Conservation (phyloP, 129 eudicot genomes). For the Oenanthe sinensis region DNA sequence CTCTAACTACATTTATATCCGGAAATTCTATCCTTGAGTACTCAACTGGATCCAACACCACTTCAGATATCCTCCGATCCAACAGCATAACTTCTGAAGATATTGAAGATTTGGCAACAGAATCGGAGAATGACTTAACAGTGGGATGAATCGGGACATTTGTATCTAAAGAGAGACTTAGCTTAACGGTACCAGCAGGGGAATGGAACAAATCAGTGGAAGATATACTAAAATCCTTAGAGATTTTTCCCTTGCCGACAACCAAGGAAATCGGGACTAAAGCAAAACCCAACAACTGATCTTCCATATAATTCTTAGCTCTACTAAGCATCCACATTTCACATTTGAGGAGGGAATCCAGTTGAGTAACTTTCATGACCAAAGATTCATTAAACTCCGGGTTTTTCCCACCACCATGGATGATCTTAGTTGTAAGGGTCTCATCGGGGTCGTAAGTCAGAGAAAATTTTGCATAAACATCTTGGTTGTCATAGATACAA, state of each 20-base stretch:
- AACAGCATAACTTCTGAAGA: slow-evolving; percentile 40
- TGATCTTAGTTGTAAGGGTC: slow-evolving; percentile 44
- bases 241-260: slow-evolving; percentile 39
- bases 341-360: slow-evolving; percentile 67
- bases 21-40: slow-evolving; percentile 33
- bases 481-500: slow-evolving; percentile 86
- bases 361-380: slow-evolving; percentile 44
- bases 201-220: slow-evolving; percentile 87
- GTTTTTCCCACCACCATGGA: slow-evolving; percentile 72
- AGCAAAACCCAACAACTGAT: slow-evolving; percentile 80
- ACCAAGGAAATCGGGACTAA: slow-evolving; percentile 57
- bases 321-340: slow-evolving; percentile 93
- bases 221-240: slow-evolving; percentile 60
- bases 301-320: slow-evolving; percentile 61
- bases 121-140: neutral
- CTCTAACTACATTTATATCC: slow-evolving; percentile 36
- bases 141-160: slow-evolving; percentile 12
- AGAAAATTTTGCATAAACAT: slow-evolving; percentile 83
- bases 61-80: slow-evolving; percentile 34
- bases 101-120: slow-evolving; percentile 22
- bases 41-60: slow-evolving; percentile 31
- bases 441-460: slow-evolving; percentile 79
- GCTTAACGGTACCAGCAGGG: slow-evolving; percentile 74
- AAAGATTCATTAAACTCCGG: slow-evolving; percentile 67
- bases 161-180: slow-evolving; percentile 39